phyloP scores from a whole-genome alignment of 129 eudicot species.

The Ambrosia artemisiifolia region DNA sequence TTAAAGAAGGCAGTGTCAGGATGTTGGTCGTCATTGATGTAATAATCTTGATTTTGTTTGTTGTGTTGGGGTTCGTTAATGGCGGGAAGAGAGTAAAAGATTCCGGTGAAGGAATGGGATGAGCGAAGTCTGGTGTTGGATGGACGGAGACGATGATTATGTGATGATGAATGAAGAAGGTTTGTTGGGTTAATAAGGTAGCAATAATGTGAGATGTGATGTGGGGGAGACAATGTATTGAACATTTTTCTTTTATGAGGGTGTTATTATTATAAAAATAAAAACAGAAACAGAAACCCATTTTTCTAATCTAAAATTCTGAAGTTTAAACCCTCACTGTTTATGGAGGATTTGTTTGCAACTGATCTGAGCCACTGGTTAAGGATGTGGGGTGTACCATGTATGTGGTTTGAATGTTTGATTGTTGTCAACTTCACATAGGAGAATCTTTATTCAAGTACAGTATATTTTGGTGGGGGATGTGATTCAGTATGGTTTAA shows the following conservation, averaged over 20 bases:
- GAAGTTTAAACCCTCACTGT: background rate
- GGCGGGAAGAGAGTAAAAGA: background rate
- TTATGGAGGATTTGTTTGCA: background rate
- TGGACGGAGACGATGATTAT: background rate
- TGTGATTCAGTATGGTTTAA: too few relatives aligned
- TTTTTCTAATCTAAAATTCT: background rate
- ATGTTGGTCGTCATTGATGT: background rate
- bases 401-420: background rate
- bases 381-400: background rate
- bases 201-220: background rate
- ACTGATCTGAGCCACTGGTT: background rate
- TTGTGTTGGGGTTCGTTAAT: background rate
- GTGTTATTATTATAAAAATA: background rate
- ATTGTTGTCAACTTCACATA: too few relatives aligned
- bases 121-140: background rate
- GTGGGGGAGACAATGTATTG: background rate
- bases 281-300: background rate
- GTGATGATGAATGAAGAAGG: background rate
- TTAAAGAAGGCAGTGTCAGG: conserved; percentile 1
- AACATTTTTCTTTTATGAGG: conserved; percentile 4
- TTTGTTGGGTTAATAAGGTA: background rate
- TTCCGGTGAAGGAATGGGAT: background rate
- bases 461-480: too few relatives aligned
- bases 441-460: too few relatives aligned
- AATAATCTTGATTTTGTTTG: background rate